Conservation (phyloP, 352 stramenopile genomes). For the Globisporangium megalacanthum region DNA sequence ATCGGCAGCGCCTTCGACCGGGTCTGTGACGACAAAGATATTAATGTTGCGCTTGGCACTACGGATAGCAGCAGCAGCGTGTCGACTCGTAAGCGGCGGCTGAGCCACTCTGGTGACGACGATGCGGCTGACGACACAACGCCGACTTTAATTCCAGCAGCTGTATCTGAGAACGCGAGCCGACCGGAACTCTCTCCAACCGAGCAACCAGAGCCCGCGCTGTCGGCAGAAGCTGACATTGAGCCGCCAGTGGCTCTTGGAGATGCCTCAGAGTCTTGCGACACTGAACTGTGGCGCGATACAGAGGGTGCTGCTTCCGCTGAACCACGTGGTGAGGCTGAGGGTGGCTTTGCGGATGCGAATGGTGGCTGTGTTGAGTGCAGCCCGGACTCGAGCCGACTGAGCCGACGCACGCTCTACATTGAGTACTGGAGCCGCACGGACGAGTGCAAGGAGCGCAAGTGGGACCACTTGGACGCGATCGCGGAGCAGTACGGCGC, state of each 20-base stretch:
- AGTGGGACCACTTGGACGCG: conserved; percentile 85
- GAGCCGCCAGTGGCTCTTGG: neutral
- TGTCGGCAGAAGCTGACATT: too few relatives aligned
- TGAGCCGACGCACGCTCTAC: conserved; percentile 73
- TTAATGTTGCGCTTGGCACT: conserved; percentile 73
- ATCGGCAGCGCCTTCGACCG: neutral
- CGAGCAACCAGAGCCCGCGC: neutral
- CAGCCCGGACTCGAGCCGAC: conserved; percentile 24
- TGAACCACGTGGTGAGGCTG: conserved; percentile 13
- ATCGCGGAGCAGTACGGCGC: conserved; percentile 71
- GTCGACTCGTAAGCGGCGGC: conserved; percentile 57
- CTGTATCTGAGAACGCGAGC: too few relatives aligned
- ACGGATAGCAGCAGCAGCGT: conserved; percentile 24
- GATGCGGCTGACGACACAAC: neutral
- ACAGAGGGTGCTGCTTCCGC: conserved; percentile 12
- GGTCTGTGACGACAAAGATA: conserved; percentile 41
- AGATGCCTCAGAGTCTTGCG: neutral
- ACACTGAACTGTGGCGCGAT: neutral
- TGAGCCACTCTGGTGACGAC: conserved; percentile 16
- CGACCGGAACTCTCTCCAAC: too few relatives aligned
- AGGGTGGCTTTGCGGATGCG: conserved; percentile 22
- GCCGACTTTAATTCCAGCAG: neutral
- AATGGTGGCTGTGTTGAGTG: conserved; percentile 46
- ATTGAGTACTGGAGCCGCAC: conserved; percentile 87
- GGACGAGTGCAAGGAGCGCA: conserved; percentile 84